Evolutionary conservation across 1,284 basidiomycete species (phyloP), one percentile per base, ranked within the genome.

Genomic region (Cutaneotrichosporon dermatis): DNA sequence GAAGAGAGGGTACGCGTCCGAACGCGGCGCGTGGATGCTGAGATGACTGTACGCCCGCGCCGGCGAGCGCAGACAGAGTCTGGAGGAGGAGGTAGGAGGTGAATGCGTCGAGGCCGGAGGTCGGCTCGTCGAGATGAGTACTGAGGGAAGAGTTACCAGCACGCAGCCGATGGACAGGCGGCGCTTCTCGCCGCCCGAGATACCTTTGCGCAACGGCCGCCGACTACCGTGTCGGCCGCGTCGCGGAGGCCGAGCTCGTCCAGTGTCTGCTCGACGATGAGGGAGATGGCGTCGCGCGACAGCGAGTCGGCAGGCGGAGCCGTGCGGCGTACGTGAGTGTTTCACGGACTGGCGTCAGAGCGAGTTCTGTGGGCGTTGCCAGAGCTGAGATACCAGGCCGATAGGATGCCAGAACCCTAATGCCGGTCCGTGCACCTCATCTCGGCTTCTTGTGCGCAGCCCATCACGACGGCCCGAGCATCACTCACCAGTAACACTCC

Each of bases 141-240:
- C 82, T 68, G 90, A 89, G 0, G 90, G 90, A 40, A 84, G 80
- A 0, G 88, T 86, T 54, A 93, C 87, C 33, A 92, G 80, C 69
- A 91, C 88, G 57, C 91, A 81, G 7, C 91, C 90, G 60, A 94
- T 92, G 55, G 85, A 88, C 13, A 94, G 85, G 45, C 91, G 82
- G 45, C 78, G 83, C 80, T 88, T 88, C 76, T 93, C 90, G 16
- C 90, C 90, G 13, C 90, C 91, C 59, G 87, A 89, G 48, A 93
- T 91, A 2, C 90, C 80, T 60, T 82, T 81, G n/a, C 80, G 66
- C 33, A 76, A 63, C 0, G 76, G 72, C 4, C 82, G 2, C 82
- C 82, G 5, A 83, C 81, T 4, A 82, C 68, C 2, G 76, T 78
- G 56, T 83, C 77, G 2, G 81, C 81, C 0, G 78, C 81, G 49